Conservation (phyloP, 768 basidiomycete genomes). For the Psilocybe subaeruginosa region DNA sequence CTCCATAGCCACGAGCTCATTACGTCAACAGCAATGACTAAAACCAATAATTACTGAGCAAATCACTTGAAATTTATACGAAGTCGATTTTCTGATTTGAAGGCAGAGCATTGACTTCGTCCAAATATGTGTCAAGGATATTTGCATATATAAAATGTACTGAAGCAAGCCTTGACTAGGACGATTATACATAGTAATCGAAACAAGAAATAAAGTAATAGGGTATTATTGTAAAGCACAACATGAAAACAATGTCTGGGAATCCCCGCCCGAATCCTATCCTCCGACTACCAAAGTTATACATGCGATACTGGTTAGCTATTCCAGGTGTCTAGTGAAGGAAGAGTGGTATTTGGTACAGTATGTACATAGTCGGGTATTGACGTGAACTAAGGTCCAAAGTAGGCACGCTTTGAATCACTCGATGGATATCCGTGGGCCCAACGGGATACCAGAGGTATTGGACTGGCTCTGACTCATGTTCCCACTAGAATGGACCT, state of each 20-base stretch:
- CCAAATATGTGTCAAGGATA: neutral
- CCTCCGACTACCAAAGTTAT: neutral
- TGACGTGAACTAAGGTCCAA: neutral
- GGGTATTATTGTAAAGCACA: neutral
- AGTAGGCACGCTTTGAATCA: slow-evolving; percentile 27
- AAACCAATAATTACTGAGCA: neutral
- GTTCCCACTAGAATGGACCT: slow-evolving; percentile 39
- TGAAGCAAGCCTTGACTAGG: neutral
- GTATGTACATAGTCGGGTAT: neutral
- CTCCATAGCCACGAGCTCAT: neutral
- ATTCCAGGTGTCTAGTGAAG: neutral
- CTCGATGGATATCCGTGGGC: slow-evolving; percentile 78
- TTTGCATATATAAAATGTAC: neutral
- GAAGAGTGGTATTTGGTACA: neutral
- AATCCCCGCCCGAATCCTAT: neutral
- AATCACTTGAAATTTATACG: neutral
- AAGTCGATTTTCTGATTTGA: no score
- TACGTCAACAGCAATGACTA: slow-evolving; percentile 1
- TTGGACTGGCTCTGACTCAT: slow-evolving; percentile 55
- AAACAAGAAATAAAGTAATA: neutral
- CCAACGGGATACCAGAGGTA: slow-evolving; percentile 54
- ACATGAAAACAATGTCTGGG: neutral
- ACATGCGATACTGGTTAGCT: neutral
- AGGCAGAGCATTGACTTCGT: no score
- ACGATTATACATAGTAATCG: neutral